These are phyloP conservation scores for Mycena rebaudengoi DNA, from an alignment of 768 basidiomycete genomes.

Conservation along the genomic window DNA sequence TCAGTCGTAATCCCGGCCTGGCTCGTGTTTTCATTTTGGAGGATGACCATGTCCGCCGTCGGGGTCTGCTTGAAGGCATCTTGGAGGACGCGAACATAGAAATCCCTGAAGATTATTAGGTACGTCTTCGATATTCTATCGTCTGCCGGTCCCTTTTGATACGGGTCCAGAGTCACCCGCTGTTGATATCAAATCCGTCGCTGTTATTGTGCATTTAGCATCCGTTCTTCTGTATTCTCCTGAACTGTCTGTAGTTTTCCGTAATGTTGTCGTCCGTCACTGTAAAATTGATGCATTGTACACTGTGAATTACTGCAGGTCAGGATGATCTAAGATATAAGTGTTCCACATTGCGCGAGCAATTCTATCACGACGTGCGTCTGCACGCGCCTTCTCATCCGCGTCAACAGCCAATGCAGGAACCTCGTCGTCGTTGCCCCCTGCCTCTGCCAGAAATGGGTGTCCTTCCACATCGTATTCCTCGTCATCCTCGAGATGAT, in stretches of 20 bases:
- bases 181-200: no score
- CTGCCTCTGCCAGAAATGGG: neutral
- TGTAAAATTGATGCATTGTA: neutral
- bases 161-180: no score
- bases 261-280: no score
- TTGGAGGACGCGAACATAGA: neutral
- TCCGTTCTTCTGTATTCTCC: neutral
- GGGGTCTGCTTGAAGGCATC: neutral
- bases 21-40: neutral
- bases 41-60: neutral
- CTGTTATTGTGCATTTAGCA: no score
- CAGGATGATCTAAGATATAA: neutral
- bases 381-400: neutral
- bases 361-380: neutral
- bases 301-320: neutral
- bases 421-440: neutral
- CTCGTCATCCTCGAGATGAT: neutral
- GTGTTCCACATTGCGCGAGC: neutral
- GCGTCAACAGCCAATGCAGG: neutral
- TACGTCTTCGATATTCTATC: neutral
- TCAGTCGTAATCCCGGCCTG: neutral
- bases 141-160: neutral
- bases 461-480: constrained; percentile 7
- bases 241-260: no score
- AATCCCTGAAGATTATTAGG: neutral